Base-by-base conservation (phyloP, 1,139 yeast genomes). In the Geotrichum bryndzae region DNA sequence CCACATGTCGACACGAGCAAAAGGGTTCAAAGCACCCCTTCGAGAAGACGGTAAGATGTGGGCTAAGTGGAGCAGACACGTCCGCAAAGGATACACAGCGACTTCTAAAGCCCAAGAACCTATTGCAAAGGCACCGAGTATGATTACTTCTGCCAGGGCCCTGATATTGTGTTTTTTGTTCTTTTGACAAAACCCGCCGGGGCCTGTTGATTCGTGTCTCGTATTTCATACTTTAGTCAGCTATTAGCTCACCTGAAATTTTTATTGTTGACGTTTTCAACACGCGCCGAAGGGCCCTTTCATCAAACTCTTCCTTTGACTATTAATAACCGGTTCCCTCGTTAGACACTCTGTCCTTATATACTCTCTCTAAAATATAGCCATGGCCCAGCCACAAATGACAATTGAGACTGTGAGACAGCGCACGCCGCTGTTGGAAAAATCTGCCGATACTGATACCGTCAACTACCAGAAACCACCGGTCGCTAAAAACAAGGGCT, bases 381-480 rank as follows among this genome's bases (percentile, higher is more conserved):
- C 18, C 25, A 54, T 54, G 56, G 31, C 50, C 13, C 33, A 54
- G 8, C 48, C 27, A n/a, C 25, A 25, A 51, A 27, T 53, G 8
- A 46, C 57, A 54, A 54, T 54, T 45, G 57, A 46, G 25, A 45
- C 57, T 27, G 57, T 54, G 7, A 54, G 27, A 18, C 51, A 46
- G 27, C 18, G 56, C 22, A 52, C 8, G 27, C 45, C 54, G 23
- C 11, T 52, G 4, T 4, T 45, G 7, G 54, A n/a, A n/a, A 27
- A 29, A 18, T 38, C 45, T 7, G 5, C 31, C 45, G 11, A 29
- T 6, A 52, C 13, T 31, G 45, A n/a, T n/a, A 51, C 18, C 18
- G 18, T 18, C 18, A 18, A 23, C n/a, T 25, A 23, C n/a, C n/a
- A 8, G 35, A 18, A n/a, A 48, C n/a, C 53, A 10, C n/a, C 10